phyloP scores from a whole-genome alignment of 176 grass and related monocot species.

The Oryza meyeriana region DNA sequence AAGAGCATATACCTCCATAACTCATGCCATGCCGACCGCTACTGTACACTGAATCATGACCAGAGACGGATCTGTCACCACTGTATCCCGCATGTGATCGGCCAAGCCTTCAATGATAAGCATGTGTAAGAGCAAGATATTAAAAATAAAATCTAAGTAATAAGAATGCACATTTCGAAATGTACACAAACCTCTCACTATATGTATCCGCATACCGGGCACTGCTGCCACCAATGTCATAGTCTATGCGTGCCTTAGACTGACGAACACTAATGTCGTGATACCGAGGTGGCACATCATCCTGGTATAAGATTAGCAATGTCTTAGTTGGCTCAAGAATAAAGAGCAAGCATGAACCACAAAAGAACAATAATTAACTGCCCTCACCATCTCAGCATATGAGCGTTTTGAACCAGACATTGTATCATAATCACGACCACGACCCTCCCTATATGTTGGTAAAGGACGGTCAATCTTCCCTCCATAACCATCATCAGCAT shows the following conservation, averaged over 20 bases:
- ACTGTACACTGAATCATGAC: slow-evolving; percentile 65
- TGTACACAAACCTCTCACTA: slow-evolving; percentile 59
- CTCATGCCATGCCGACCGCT: slow-evolving; percentile 58
- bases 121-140: slow-evolving; percentile 7
- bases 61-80: slow-evolving; percentile 51
- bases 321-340: slow-evolving; percentile 19
- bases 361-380: background rate
- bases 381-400: slow-evolving; percentile 64
- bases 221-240: slow-evolving; percentile 59
- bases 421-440: slow-evolving; percentile 62
- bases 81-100: slow-evolving; percentile 62
- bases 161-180: slow-evolving; percentile 18
- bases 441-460: slow-evolving; percentile 56
- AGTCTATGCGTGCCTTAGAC: slow-evolving; percentile 66
- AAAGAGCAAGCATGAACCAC: background rate
- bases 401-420: slow-evolving; percentile 75
- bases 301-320: slow-evolving; percentile 47
- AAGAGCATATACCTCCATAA: slow-evolving; percentile 73
- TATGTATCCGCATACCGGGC: slow-evolving; percentile 63
- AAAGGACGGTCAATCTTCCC: slow-evolving; percentile 54
- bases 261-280: slow-evolving; percentile 59
- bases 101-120: slow-evolving; percentile 50
- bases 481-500: slow-evolving; percentile 71
- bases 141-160: slow-evolving; percentile 11
- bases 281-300: slow-evolving; percentile 58